Conservation (phyloP, 179 eudicot species). For the Silene coronaria region DNA sequence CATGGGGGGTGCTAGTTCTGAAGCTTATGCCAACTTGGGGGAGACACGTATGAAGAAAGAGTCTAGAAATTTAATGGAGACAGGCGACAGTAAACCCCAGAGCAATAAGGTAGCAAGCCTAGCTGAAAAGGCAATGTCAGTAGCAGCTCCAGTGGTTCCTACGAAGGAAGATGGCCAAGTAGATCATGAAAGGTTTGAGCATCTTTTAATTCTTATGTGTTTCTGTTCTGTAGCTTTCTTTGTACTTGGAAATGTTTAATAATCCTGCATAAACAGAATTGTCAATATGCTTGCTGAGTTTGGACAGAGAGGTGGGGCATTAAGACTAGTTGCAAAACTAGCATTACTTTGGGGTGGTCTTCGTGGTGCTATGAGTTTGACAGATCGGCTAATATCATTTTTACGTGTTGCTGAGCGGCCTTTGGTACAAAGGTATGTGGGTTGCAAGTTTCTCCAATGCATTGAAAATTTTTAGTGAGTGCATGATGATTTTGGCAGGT, state of each 20-base stretch:
- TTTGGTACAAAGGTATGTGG: conserved; percentile 64
- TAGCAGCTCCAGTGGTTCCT: conserved; percentile 95
- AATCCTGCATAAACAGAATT: conserved; percentile 44
- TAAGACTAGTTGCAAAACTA: conserved; percentile 69
- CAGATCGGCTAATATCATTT: conserved; percentile 65
- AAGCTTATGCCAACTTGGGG: conserved; percentile 28
- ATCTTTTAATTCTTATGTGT: neutral
- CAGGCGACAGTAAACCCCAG: conserved; percentile 34
- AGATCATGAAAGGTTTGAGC: conserved; percentile 77
- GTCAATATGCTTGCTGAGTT: conserved; percentile 71
- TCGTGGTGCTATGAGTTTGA: conserved; percentile 98
- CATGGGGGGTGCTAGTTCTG: conserved; percentile 21
- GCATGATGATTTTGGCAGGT: neutral
- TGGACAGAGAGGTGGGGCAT: conserved; percentile 80
- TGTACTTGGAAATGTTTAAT: neutral
- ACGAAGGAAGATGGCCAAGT: conserved; percentile 73
- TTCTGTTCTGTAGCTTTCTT: neutral
- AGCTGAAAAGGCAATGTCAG: conserved; percentile 96
- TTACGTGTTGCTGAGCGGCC: conserved; percentile 79
- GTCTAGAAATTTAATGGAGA: conserved; percentile 33
- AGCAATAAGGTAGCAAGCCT: conserved; percentile 64
- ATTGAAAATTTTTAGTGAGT: neutral
- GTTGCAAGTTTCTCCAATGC: conserved; percentile 10
- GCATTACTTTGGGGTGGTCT: conserved; percentile 99
- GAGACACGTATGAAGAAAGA: conserved; percentile 31